Base-by-base conservation (phyloP, 306 rosid genomes). In the Hippophae rhamnoides region DNA sequence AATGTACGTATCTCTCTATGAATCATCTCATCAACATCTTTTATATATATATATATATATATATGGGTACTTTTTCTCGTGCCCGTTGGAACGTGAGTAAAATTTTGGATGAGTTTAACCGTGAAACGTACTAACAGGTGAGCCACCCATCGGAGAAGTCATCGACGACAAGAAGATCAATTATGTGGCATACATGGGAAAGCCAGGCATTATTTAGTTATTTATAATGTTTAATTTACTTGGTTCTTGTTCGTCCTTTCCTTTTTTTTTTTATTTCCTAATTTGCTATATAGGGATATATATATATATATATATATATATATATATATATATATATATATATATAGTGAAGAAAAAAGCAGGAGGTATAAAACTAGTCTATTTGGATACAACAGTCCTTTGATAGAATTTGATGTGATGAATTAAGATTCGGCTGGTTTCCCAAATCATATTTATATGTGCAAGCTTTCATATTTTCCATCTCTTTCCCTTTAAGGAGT, bases 181-280 rank as follows among this genome's bases (percentile, higher is more conserved):
- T 68, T 70, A 14, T 23, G 69, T 41, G 86, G 86, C 86, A 76
- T 81, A 81, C 86, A 81, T 66, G 86, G 86, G 83, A 78, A 78
- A 66, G 86, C 86, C 86, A 81, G 86, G 86, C 86, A 78, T 78
- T 77, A 71, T 62, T 81, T 77, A 18, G 74, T 78, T 77, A 71
- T 62, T 81, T 77, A n/a, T n/a, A 69, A 62, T 7, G 58, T 62
- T 81, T 65, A 31, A 31, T 31, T 31, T 71, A 54, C 23, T 49
- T 18, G 55, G 55, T 57, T 57, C 13, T 64, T 45, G 43, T 62
- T 52, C 47, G 3, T 65, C 62, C 54, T 60, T 7, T 11, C 42
- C 14, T 50, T 23, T 7, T 5, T 61, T 54, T 14, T 1, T 31
- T 31, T 31, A 31, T 31, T 31, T 31, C 5, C 38, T 31, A n/a